Conservation (phyloP, 257 asterid genomes). For the Cinchona pubescens region DNA sequence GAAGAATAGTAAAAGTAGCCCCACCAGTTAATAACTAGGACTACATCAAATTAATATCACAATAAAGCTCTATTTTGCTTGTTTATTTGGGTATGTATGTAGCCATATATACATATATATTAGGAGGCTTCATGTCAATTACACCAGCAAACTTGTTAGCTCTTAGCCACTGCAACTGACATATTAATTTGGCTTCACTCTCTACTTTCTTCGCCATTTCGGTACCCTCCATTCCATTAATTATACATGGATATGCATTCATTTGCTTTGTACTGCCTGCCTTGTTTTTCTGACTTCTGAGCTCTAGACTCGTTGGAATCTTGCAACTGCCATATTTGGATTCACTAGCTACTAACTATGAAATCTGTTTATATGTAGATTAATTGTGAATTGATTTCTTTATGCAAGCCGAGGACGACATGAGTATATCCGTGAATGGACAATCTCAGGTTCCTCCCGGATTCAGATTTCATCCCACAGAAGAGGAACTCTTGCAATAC, state of each 20-base stretch:
- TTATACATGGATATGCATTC: not conserved
- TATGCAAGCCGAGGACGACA: slow-evolving; percentile 8
- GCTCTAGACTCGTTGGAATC: not conserved
- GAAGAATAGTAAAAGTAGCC: slow-evolving; percentile 9
- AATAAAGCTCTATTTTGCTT: not conserved
- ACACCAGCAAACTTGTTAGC: not conserved
- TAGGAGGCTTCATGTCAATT: not conserved
- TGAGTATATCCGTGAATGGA: slow-evolving; percentile 58
- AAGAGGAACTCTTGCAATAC: slow-evolving; percentile 64
- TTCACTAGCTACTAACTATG: too few species aligned
- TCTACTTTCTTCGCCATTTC: not conserved
- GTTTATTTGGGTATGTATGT: not conserved
- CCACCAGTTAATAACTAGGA: too few species aligned
- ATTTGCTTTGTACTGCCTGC: too few species aligned
- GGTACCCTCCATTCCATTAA: slow-evolving; percentile 2
- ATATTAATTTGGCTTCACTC: too few species aligned
- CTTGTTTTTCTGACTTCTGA: not conserved
- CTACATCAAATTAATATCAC: slow-evolving; percentile 12
- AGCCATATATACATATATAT: too few species aligned
- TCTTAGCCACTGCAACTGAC: not conserved
- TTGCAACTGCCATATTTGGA: too few species aligned
- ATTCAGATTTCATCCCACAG: slow-evolving; percentile 68
- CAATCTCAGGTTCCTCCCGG: slow-evolving; percentile 70
- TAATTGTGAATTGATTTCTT: not conserved
- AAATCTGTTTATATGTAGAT: not conserved